phyloP scores from a whole-genome alignment of 164 flowering plant species.

The Aristolochia fimbriata region DNA sequence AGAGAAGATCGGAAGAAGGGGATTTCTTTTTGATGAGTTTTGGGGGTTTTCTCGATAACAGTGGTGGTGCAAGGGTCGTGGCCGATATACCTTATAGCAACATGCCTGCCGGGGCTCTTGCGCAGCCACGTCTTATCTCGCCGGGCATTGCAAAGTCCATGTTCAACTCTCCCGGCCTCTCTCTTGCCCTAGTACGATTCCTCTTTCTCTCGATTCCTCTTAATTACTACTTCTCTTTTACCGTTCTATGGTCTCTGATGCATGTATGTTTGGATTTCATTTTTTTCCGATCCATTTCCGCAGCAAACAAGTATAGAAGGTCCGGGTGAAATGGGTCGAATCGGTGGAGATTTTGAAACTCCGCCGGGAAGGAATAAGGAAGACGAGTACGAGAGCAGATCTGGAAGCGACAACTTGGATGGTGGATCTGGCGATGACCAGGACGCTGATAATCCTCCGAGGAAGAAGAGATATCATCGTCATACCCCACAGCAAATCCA shows the following conservation, averaged over 20 bases:
- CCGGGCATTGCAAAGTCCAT: slow-evolving; percentile 57
- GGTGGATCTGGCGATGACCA: slow-evolving; percentile 85
- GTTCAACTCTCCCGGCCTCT: slow-evolving; percentile 88
- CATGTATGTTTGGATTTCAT: slow-evolving; percentile 1
- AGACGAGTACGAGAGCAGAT: slow-evolving; percentile 91
- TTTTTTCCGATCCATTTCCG: background rate
- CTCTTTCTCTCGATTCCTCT: slow-evolving; percentile 2
- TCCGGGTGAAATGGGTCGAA: slow-evolving; percentile 40
- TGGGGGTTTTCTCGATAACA: slow-evolving; percentile 76
- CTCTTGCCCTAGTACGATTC: slow-evolving; percentile 71
- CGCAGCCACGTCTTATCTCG: slow-evolving; percentile 44
- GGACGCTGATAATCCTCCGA: slow-evolving; percentile 70
- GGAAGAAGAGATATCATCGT: slow-evolving; percentile 89
- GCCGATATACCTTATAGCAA: slow-evolving; percentile 43
- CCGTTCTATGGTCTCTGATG: background rate
- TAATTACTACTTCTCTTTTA: slow-evolving; percentile 1
- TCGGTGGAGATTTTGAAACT: slow-evolving; percentile 36
- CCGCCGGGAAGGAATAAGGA: slow-evolving; percentile 46
- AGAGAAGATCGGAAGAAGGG: slow-evolving; percentile 8
- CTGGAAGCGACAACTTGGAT: slow-evolving; percentile 90
- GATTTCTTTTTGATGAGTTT: slow-evolving; percentile 61
- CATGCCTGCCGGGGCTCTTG: slow-evolving; percentile 58
- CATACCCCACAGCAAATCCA: slow-evolving; percentile 99
- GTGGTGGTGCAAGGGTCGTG: slow-evolving; percentile 39
- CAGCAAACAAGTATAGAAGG: slow-evolving; percentile 73